Base-by-base conservation (phyloP, 1,284 basidiomycete genomes). In the Heterobasidion irregulare region DNA sequence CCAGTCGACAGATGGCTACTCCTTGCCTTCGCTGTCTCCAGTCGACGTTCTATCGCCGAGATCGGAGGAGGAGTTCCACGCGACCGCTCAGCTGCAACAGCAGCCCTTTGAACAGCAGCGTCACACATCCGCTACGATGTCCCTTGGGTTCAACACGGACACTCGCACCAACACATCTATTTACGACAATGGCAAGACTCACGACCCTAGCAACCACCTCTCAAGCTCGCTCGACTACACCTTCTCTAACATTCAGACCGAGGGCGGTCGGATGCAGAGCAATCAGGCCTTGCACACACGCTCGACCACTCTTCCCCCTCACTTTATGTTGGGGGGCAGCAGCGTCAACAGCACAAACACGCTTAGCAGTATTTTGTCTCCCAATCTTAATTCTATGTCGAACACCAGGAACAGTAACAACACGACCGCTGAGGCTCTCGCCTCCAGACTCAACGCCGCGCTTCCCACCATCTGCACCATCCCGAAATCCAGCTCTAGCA, bases 21-120 rank as follows among this genome's bases (percentile, higher is more conserved):
- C 41, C 46, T 47, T 38, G 16, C 33, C 55, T 10, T 38, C 50
- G 34, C 52, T 52, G 19, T 54, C 56, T 7, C 53, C 48, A 18
- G 50, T 64, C n/a, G 62, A 67, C 47, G 55, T 59, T 34, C 43
- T 70, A 26, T 65, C 71, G 3, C 58, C 66, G 35, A 69, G 72
- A 56, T 71, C 71, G 2, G 70, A 73, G 57, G 66, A 71, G 46
- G 71, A 72, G 13, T 72, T 75, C 57, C 72, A 74, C 51, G 61
- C 67, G 2, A 58, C 53, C 26, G 61, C 58, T 49, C 49, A 52
- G 46, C 46, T 44, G 50, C 50, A 55, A 47, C 55, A 58, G 52
- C 54, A 51, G 18, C 52, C 55, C 33, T 49, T 55, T 10, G 53
- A 60, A 54, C 48, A 46, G 47, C 54, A 55, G 18, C n/a, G 32